Percentiles rank a stretch among this genome's conserved stretches.
These are phyloP conservation scores for Daedaleopsis nitida DNA, from an alignment of 768 basidiomycete genomes.

Conservation along the genomic window DNA sequence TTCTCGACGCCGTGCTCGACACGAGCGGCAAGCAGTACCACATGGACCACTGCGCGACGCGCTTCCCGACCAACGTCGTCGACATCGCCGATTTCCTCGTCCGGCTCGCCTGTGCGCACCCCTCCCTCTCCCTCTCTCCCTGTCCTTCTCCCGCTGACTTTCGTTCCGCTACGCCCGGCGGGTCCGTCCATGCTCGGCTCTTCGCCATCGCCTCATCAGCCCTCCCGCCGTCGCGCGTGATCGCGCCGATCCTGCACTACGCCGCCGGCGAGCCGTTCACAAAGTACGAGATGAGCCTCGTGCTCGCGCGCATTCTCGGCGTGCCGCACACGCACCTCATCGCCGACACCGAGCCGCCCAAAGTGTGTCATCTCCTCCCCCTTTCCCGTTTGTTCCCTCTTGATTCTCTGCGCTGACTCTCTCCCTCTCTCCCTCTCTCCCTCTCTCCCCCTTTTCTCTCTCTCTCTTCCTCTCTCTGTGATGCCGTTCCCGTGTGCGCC, in stretches of 20 bases:
- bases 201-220: conserved; percentile 31
- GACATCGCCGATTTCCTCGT: conserved; percentile 88
- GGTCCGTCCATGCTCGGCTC: neutral
- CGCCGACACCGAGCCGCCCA: conserved; percentile 69
- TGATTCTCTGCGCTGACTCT: neutral
- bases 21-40: conserved; percentile 86
- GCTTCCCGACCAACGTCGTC: conserved; percentile 89
- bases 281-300: conserved; percentile 90
- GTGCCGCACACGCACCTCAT: conserved; percentile 76
- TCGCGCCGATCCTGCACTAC: conserved; percentile 85
- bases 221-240: conserved; percentile 33
- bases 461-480: neutral
- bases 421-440: neutral
- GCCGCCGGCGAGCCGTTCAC: conserved; percentile 81
- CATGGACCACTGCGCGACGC: conserved; percentile 94
- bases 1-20: conserved; percentile 85
- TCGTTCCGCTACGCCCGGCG: too few relatives aligned
- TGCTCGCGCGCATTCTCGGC: conserved; percentile 71
- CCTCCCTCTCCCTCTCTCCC: neutral
- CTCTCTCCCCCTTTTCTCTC: too few relatives aligned
- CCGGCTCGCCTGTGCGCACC: conserved; percentile 63
- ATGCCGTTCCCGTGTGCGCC: neutral
- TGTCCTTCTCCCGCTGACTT: neutral
- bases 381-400: neutral
- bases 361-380: conserved; percentile 33